Conservation (phyloP, 192 early-diverging fungal species). For the Coemansia sp. region DNA sequence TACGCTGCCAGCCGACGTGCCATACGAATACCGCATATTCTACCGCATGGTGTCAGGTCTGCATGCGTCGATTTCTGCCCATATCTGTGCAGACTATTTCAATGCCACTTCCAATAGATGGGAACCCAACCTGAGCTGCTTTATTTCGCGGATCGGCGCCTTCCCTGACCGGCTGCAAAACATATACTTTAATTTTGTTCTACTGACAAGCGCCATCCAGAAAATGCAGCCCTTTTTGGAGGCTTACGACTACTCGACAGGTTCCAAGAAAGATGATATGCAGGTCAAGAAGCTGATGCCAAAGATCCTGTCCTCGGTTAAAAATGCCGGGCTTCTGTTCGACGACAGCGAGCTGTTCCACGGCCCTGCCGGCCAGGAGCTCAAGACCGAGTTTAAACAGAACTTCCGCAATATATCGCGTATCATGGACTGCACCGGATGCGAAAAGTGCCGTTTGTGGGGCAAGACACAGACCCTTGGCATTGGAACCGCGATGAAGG, state of each 20-base stretch:
- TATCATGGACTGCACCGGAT: constrained; percentile 99
- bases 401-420: constrained; percentile 94
- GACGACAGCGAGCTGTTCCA: constrained; percentile 87
- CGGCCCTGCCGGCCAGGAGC: constrained; percentile 58
- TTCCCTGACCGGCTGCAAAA: constrained; percentile 93
- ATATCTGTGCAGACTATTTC: constrained; percentile 94
- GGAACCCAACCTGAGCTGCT: constrained; percentile 91
- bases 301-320: constrained; percentile 31
- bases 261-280: constrained; percentile 57
- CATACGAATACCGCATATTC: constrained; percentile 43
- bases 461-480: constrained; percentile 96
- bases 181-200: constrained; percentile 91
- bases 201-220: constrained; percentile 80
- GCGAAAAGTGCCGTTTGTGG: constrained; percentile 98
- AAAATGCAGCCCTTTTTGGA: constrained; percentile 79
- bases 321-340: constrained; percentile 67
- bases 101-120: constrained; percentile 85
- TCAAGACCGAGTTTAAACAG: constrained; percentile 86
- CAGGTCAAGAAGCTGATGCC: constrained; percentile 46
- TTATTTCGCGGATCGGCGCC: constrained; percentile 79
- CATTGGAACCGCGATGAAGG: constrained; percentile 94
- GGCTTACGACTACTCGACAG: constrained; percentile 75
- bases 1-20: constrained; percentile 51
- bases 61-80: constrained; percentile 95
- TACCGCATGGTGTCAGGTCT: constrained; percentile 65